Conservation (phyloP, 768 basidiomycete species). For the Pleurotus giganteus region DNA sequence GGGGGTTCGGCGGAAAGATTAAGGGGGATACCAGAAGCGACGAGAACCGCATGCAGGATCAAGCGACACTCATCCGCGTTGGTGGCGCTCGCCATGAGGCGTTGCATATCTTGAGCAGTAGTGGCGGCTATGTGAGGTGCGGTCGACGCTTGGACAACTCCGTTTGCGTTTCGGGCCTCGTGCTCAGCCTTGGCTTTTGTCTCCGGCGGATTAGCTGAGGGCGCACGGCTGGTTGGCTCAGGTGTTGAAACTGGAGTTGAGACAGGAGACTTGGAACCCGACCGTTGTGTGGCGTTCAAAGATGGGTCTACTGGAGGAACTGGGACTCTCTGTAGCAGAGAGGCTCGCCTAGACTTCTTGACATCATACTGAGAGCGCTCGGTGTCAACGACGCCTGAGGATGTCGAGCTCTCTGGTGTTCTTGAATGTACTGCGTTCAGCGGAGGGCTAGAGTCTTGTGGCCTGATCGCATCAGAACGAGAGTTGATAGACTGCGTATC, state of each 20-base stretch:
- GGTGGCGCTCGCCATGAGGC: conserved; percentile 64
- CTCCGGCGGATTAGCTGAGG: not conserved
- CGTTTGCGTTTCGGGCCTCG: not conserved
- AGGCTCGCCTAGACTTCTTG: conserved; percentile 2
- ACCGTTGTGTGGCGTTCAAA: not conserved
- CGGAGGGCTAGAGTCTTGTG: not conserved
- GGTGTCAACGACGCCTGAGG: not conserved
- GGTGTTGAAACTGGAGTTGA: not conserved
- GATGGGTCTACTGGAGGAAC: conserved; percentile 6
- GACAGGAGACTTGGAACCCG: not conserved
- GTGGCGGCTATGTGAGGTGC: conserved; percentile 35
- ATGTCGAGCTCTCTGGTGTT: not conserved
- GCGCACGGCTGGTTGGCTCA: conserved; percentile 1
- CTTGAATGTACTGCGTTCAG: not conserved
- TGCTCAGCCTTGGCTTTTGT: not conserved
- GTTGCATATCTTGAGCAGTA: conserved; percentile 65
- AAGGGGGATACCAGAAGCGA: conserved; percentile 47
- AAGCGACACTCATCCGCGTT: conserved; percentile 82
- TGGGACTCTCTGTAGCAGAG: conserved; percentile 1
- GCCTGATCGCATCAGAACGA: not conserved
- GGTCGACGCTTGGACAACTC: conserved; percentile 18
- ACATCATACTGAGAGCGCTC: not conserved
- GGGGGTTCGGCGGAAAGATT: conserved; percentile 26
- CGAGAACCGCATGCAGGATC: conserved; percentile 79
- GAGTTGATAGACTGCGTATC: conserved; percentile 4